These are phyloP conservation scores for Metarhizium brunneum DNA, from an alignment of 2,329 filamentous ascomycete genomes.

Conservation along the genomic window DNA sequence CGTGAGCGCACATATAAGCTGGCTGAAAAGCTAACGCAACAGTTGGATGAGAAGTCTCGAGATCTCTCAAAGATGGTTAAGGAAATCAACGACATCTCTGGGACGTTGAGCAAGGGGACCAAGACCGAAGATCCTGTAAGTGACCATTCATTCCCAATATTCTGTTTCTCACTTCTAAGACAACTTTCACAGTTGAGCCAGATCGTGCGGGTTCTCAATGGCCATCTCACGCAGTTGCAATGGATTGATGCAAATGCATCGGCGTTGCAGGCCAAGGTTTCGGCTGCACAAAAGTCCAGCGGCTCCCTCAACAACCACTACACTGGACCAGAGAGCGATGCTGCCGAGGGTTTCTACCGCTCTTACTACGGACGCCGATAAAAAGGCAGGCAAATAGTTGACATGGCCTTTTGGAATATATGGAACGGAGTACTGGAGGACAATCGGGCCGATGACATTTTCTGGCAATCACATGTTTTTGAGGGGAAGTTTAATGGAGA, in stretches of 20 bases:
- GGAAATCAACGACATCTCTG: constrained; percentile 91
- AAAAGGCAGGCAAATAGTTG: constrained; percentile 10
- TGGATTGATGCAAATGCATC: constrained; percentile 84
- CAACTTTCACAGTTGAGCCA: constrained; percentile 63
- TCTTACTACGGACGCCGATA: constrained; percentile 73
- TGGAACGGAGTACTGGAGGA: constrained; percentile 5
- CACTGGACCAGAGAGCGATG: constrained; percentile 55
- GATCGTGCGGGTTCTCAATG: constrained; percentile 91
- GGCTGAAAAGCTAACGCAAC: constrained; percentile 84
- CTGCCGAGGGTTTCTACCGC: constrained; percentile 82
- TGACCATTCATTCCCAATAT: constrained; percentile 13
- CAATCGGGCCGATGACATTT: not conserved
- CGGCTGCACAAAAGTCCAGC: constrained; percentile 70
- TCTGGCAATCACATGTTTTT: constrained; percentile 7
- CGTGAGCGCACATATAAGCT: constrained; percentile 93
- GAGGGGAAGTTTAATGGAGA: constrained; percentile 3
- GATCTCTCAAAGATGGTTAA: constrained; percentile 95
- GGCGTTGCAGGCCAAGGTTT: constrained; percentile 73
- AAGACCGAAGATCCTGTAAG: constrained; percentile 82
- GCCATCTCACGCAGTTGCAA: constrained; percentile 83
- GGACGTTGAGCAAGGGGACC: constrained; percentile 77
- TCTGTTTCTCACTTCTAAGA: constrained; percentile 13
- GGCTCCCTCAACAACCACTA: constrained; percentile 50
- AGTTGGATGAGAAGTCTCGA: constrained; percentile 87
- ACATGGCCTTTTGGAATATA: not conserved